Evolutionary conservation across 2,329 filamentous ascomycete genomes (phyloP).

Genomic region (Thielaviopsis euricoi): DNA sequence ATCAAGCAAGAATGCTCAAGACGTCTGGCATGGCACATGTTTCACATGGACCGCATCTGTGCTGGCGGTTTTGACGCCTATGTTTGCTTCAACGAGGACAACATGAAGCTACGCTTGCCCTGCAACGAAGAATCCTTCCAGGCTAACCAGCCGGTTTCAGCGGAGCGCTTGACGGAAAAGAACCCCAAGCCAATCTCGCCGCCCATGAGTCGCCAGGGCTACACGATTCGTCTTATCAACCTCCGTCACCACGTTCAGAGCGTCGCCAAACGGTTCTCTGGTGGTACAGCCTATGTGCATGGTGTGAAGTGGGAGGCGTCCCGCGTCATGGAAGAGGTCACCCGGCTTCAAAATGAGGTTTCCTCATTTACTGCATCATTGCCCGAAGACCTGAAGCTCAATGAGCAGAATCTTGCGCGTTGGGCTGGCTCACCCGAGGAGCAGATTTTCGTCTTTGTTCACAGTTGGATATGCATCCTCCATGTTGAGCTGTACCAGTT

Average conservation of each 20-base stretch:
- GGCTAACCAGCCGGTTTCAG: slow-evolving; percentile 18
- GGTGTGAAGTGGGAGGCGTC: slow-evolving; percentile 19
- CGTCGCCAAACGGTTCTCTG: slow-evolving; percentile 13
- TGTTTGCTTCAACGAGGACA: slow-evolving; percentile 21
- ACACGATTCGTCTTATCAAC: slow-evolving; percentile 21
- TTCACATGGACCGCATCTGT: slow-evolving; percentile 22
- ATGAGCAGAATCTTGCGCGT: slow-evolving; percentile 19
- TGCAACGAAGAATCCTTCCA: slow-evolving; percentile 20
- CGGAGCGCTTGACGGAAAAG: slow-evolving; percentile 18
- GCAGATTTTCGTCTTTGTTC: slow-evolving; percentile 22
- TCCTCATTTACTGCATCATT: slow-evolving; percentile 22
- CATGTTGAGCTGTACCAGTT: slow-evolving; percentile 26
- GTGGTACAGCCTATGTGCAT: slow-evolving; percentile 11
- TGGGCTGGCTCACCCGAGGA: slow-evolving; percentile 19
- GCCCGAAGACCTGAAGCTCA: slow-evolving; percentile 20
- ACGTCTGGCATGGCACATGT: slow-evolving; percentile 24
- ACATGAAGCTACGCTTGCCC: slow-evolving; percentile 23
- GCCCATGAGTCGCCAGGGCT: slow-evolving; percentile 20
- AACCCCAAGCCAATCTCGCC: slow-evolving; percentile 8
- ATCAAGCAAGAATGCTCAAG: slow-evolving; percentile 22
- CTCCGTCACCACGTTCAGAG: slow-evolving; percentile 22
- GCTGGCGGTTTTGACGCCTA: slow-evolving; percentile 26
- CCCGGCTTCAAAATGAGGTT: slow-evolving; percentile 22
- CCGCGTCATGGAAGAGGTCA: slow-evolving; percentile 22
- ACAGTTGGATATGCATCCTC: slow-evolving; percentile 21